Evolutionary conservation across 208 protist species (phyloP).

Genomic region (Tritrichomonas musculus): DNA sequence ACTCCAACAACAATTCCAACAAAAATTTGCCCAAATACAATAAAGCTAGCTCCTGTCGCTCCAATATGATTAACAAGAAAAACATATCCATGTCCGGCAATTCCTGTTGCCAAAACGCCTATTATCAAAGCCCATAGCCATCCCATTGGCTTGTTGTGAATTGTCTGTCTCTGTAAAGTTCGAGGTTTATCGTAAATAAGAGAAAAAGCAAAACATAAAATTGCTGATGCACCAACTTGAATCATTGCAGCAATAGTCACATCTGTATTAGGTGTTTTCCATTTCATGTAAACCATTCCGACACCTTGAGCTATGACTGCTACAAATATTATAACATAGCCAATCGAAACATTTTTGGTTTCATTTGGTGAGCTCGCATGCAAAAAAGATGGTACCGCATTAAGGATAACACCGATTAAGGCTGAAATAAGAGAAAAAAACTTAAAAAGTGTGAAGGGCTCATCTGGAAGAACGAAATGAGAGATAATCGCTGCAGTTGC

Average conservation of each 20-base stretch:
- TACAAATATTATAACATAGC: not conserved
- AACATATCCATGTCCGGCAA: not conserved
- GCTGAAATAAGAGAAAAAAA: not conserved
- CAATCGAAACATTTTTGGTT: not conserved
- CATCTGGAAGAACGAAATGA: constrained; percentile 15
- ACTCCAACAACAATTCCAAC: not conserved
- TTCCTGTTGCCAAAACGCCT: not conserved
- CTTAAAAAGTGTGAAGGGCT: not conserved
- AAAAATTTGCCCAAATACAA: not conserved
- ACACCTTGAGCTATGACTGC: not conserved
- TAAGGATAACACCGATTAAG: not conserved
- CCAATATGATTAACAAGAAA: not conserved
- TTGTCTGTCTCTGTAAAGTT: not conserved
- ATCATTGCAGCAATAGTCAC: not conserved
- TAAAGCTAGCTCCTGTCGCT: not conserved
- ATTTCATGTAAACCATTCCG: not conserved
- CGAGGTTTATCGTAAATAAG: not conserved
- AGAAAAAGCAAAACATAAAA: not conserved
- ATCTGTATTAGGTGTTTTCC: not conserved
- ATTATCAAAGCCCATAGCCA: not conserved
- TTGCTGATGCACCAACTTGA: not conserved
- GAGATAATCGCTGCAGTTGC: not conserved
- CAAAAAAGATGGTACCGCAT: not conserved
- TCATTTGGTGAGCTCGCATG: not conserved
- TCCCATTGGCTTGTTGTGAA: not conserved